Base-by-base conservation (phyloP, 176 grass and related monocot genomes). In the Cenchrus fungigraminus region DNA sequence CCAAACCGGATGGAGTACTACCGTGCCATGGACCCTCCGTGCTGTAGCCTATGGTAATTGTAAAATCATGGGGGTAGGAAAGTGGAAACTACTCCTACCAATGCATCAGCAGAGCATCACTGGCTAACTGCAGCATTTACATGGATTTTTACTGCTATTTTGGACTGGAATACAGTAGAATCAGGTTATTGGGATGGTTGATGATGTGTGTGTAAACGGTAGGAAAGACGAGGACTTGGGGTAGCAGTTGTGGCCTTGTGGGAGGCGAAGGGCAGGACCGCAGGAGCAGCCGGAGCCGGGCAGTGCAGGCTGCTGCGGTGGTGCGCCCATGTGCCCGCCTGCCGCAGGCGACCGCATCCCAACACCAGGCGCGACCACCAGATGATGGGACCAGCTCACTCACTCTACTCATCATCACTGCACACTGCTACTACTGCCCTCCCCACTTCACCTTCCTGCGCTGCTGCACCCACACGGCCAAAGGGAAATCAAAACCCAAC, bases 331-430 rank as follows among this genome's bases (percentile, higher is more conserved):
- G 86, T 92, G 90, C 73, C 11, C 45, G 77, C 55, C 77, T 83
- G 88, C 64, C 76, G 76, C 89, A 81, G 89, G 71, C 82, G 78
- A 92, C 79, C 82, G 71, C 86, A 86, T 68, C 70, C 85, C 85
- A 91, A 80, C 82, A 77, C 75, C 81, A 29, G 75, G 22, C 66
- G 74, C 83, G 83, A 71, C 88, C 88, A 85, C 83, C 78, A 67
- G 2, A 73, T 66, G 68, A 29, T 9, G 76, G 87, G 86, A 83
- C 80, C 80, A 83, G 79, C 63, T 4, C 10, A 1, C 37, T 65
- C 70, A 1, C 22, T 53, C 34, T n/a, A 9, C 49, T 25, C 32
- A 1, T 10, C 45, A 6, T 10, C 45, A 6, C 59, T 6, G 37
- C 37, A 40, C 37, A 20, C 43, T 40, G 31, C 53, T 52, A 6